Base-by-base conservation (phyloP, 176 grass and related monocot genomes). In the Rhynchospora pubera region DNA sequence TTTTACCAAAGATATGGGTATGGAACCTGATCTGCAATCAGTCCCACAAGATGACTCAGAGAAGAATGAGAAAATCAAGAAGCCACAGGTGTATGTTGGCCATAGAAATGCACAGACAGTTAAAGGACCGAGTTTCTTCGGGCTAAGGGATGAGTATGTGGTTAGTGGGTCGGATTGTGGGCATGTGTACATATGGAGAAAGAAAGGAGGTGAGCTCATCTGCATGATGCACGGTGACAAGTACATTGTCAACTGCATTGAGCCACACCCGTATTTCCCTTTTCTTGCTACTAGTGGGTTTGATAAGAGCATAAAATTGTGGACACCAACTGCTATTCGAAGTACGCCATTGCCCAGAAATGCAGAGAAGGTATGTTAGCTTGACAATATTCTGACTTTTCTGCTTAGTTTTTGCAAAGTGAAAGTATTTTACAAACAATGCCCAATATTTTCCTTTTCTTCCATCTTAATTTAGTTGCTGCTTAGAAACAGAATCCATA, bases 71-170 rank as follows among this genome's bases (percentile, higher is more conserved):
- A 87, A 55, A 60, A 79, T 88, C 6, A 77, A 87, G 15, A 68
- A 85, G 71, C 60, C 59, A 32, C 91, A 94, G 79, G 81, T 50
- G 66, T 97, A 92, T 83, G 85, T 73, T 23, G 94, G 94, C 61
- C 91, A 97, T 67, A 89, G 91, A 74, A 97, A 97, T 87, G 91
- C 71, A 71, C 83, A 83, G 81, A 97, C 90, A 14, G 77, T 92
- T 53, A 97, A 97, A 83, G 94, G 91, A 65, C 68, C 89, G 83
- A 94, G 83, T 89, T 94, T 94, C 79, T 97, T 97, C 47, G 94
- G 94, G 61, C 88, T 89, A 11, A 87, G 79, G 11, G 85, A 89
- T 86, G 94, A 97, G 79, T 97, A 97, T 73, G 86, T 97, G n/a
- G 62, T 87, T 71, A 94, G 88, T 78, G 94, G 94, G 47, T 97